Conservation (phyloP, 116 monocot genomes). For the Dioscorea cayenensis region DNA sequence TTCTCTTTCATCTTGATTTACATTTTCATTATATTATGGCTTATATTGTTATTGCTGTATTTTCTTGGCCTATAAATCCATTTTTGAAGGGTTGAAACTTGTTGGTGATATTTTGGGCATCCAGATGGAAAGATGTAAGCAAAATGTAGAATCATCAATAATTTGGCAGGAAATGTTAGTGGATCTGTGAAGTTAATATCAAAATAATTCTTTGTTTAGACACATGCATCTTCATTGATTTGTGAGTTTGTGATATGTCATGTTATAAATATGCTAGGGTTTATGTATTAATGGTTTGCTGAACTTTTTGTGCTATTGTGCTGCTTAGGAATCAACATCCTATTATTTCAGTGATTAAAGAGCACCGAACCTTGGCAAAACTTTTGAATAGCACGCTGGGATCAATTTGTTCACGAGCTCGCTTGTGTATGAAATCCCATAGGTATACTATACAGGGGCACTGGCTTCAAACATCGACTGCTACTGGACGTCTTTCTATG, state of each 20-base stretch:
- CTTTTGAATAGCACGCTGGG: constrained; percentile 88
- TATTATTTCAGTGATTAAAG: constrained; percentile 83
- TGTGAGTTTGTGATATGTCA: neutral
- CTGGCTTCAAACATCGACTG: constrained; percentile 98
- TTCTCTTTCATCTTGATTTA: too few relatives aligned
- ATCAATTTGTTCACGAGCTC: constrained; percentile 80
- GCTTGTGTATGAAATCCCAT: constrained; percentile 62
- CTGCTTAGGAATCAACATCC: constrained; percentile 69
- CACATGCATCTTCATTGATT: neutral
- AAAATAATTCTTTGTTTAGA: too few relatives aligned
- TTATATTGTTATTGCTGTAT: neutral
- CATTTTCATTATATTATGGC: neutral
- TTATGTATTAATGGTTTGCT: neutral
- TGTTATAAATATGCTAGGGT: neutral
- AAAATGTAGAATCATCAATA: too few relatives aligned
- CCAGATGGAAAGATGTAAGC: too few relatives aligned
- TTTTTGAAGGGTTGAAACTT: too few relatives aligned
- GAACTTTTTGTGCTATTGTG: neutral
- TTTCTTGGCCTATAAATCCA: neutral
- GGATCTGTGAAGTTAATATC: too few relatives aligned
- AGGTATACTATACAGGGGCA: constrained; percentile 83
- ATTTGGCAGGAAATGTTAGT: too few relatives aligned
- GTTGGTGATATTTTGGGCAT: too few relatives aligned
- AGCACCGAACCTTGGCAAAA: constrained; percentile 88
- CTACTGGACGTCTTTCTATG: constrained; percentile 93